A percentile compares a stretch with the other conserved stretches of the same genome.
Conservation (phyloP, 768 basidiomycete genomes). For the Boletus vinaceobasis region DNA sequence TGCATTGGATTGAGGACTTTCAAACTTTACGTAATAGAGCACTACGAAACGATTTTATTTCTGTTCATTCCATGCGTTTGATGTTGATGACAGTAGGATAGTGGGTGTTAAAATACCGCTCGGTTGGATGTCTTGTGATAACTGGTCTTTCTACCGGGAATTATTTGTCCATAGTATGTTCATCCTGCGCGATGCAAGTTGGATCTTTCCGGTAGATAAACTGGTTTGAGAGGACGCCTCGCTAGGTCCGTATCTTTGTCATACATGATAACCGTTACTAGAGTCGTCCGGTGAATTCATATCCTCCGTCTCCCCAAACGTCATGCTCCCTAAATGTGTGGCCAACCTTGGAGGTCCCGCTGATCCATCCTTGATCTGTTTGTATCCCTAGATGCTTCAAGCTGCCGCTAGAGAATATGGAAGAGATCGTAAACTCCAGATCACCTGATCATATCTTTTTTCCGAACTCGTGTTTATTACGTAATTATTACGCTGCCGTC, state of each 20-base stretch:
- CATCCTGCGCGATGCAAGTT: not conserved
- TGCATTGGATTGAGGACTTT: slow-evolving; percentile 23
- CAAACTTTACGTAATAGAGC: slow-evolving; percentile 10
- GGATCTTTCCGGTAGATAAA: not conserved
- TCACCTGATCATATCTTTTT: too few species aligned
- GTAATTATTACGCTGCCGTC: slow-evolving; percentile 7
- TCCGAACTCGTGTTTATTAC: not conserved
- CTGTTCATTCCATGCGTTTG: not conserved
- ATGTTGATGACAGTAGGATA: slow-evolving; percentile 5
- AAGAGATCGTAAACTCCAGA: too few species aligned
- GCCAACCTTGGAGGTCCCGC: too few species aligned
- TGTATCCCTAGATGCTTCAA: too few species aligned
- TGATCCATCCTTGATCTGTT: too few species aligned
- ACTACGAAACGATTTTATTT: slow-evolving; percentile 2
- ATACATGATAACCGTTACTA: too few species aligned
- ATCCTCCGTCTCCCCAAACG: not conserved
- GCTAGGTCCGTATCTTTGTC: not conserved
- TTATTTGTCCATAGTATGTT: not conserved
- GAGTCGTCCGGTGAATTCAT: not conserved
- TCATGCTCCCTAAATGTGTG: too few species aligned
- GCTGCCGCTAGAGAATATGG: too few species aligned
- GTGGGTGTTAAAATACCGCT: not conserved
- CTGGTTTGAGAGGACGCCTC: not conserved
- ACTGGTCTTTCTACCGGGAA: not conserved
- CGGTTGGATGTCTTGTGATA: not conserved